phyloP scores from a whole-genome alignment of 345 rosid genomes.

The Boechera divaricarpa region DNA sequence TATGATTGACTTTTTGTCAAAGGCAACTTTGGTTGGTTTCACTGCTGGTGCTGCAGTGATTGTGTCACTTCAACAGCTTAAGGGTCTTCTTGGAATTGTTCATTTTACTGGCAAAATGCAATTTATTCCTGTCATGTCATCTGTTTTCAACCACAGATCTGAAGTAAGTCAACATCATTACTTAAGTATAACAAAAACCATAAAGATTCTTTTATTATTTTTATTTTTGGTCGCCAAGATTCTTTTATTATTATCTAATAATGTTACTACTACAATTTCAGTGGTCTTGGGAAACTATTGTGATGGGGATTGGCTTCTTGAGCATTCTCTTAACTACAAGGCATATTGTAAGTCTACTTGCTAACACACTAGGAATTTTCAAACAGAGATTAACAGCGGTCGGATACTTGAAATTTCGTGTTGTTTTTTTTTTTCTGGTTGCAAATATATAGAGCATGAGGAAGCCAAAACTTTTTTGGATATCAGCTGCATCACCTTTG shows the following conservation, averaged over 20 bases:
- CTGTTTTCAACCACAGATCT: conserved; percentile 54
- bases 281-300: conserved; percentile 96
- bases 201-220: background rate
- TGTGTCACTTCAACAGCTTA: conserved; percentile 91
- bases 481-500: conserved; percentile 93
- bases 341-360: conserved; percentile 75
- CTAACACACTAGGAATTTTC: no score
- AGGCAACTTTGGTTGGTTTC: conserved; percentile 94
- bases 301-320: conserved; percentile 74
- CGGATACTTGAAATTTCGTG: background rate
- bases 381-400: background rate
- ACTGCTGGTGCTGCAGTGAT: conserved; percentile 98
- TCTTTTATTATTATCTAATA: conserved; percentile 11
- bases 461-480: conserved; percentile 93
- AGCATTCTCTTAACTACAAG: conserved; percentile 72
- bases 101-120: conserved; percentile 95
- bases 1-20: conserved; percentile 91
- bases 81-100: conserved; percentile 92
- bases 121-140: conserved; percentile 67
- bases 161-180: conserved; percentile 57
- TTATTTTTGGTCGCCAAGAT: no score
- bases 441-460: conserved; percentile 63
- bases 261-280: conserved; percentile 43
- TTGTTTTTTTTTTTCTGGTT: background rate
- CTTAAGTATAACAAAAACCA: background rate